These are phyloP conservation scores for Stephania yunnanensis DNA, from an alignment of 164 flowering plant species.

Conservation along the genomic window DNA sequence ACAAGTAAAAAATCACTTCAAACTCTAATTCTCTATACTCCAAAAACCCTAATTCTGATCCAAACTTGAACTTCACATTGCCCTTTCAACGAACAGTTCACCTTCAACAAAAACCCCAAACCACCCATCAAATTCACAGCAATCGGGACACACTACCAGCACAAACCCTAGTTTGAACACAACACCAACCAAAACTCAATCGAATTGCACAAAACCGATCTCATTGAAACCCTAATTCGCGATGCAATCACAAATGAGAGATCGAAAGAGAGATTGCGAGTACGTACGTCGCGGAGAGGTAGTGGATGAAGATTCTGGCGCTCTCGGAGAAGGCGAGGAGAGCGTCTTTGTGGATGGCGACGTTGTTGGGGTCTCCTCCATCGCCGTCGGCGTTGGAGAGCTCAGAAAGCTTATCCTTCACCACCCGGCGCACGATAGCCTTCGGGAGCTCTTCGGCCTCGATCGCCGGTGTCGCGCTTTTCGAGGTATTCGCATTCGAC, in stretches of 20 bases:
- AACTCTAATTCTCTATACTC: too few species aligned
- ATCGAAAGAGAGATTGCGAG: slow-evolving; percentile 2
- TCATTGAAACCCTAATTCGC: neutral
- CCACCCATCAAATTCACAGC: neutral
- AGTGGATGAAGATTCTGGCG: slow-evolving; percentile 35
- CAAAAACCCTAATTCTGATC: too few species aligned
- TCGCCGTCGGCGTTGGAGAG: slow-evolving; percentile 18
- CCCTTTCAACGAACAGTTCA: neutral
- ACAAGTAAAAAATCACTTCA: too few species aligned
- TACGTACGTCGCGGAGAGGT: slow-evolving; percentile 33
- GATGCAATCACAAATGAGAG: too few species aligned
- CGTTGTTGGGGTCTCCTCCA: neutral
- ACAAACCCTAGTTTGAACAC: neutral
- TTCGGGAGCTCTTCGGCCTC: slow-evolving; percentile 33
- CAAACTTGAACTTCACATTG: too few species aligned
- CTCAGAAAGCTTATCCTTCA: slow-evolving; percentile 36
- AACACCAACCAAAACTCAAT: neutral
- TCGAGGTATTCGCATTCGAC: slow-evolving; percentile 13
- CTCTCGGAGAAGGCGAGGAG: slow-evolving; percentile 38
- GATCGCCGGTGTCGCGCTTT: neutral
- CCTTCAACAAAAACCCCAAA: neutral
- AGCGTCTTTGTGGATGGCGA: slow-evolving; percentile 31
- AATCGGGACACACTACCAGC: too few species aligned
- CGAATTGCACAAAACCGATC: too few species aligned
- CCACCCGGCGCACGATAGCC: slow-evolving; percentile 36